A percentile compares a stretch with the other conserved stretches of the same genome.
phyloP scores from a whole-genome alignment of 2,329 filamentous ascomycete species.

The Paraphaeosphaeria sporulosa region DNA sequence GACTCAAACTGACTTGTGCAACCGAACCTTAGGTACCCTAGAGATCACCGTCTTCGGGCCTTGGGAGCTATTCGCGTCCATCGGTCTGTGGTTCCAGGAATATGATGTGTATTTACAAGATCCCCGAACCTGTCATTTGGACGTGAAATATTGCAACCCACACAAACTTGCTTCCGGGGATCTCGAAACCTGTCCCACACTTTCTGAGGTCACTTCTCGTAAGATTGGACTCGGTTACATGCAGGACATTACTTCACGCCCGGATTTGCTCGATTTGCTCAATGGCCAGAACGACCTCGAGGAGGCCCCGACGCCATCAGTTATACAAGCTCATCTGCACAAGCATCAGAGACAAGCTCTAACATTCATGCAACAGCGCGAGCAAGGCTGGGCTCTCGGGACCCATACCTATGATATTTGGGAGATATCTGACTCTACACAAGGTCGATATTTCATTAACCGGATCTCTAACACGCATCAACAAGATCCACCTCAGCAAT shows the following conservation, averaged over 20 bases:
- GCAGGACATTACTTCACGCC: constrained; percentile 5
- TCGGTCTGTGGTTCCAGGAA: constrained; percentile 31
- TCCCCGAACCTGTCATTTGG: constrained; percentile 14
- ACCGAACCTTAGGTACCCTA: neutral
- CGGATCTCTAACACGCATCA: neutral
- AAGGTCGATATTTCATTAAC: neutral
- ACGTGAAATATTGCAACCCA: constrained; percentile 21
- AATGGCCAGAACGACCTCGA: constrained; percentile 10
- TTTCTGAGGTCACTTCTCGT: constrained; percentile 15
- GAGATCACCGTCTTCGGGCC: constrained; percentile 24
- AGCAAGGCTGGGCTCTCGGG: constrained; percentile 14
- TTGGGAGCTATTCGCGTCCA: constrained; percentile 20
- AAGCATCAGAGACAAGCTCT: constrained; percentile 22
- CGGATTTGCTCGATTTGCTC: constrained; percentile 14
- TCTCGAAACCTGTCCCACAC: constrained; percentile 6
- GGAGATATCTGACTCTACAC: constrained; percentile 8
- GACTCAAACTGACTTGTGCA: neutral
- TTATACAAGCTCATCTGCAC: constrained; percentile 7
- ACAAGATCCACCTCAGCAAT: constrained; percentile 4
- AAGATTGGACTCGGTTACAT: too few species aligned
- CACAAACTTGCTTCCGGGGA: constrained; percentile 14
- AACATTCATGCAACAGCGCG: constrained; percentile 15
- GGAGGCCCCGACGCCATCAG: constrained; percentile 4
- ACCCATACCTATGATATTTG: constrained; percentile 9
- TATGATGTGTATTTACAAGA: constrained; percentile 25